Base-by-base conservation (phyloP, 805 yeast species). In the Saturnispora besseyi region DNA sequence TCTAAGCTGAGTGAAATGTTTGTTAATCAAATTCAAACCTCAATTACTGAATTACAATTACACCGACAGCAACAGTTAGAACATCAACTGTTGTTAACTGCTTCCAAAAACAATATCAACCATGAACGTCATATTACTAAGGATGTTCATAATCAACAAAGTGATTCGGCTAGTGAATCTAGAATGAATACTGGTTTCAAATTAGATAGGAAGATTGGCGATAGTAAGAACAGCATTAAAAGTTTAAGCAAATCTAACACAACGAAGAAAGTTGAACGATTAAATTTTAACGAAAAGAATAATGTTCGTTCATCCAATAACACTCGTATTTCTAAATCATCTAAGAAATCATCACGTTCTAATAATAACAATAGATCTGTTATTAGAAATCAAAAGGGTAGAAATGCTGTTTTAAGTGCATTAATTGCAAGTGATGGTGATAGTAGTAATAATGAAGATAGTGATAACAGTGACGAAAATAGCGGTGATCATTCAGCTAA, bases 1-100 rank as follows among this genome's bases (percentile, higher is more conserved):
- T 21, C n/a, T 18, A 46, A 46, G 26, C 15, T 46, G 34, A 46
- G 44, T n/a, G 44, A 41, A 7, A 15, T 40, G n/a, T 24, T 46
- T 12, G 31, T 34, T 7, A 24, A 12, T 12, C 43, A 46, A 12
- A 22, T 34, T 4, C 44, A 46, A 41, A 8, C 40, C 7, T 8
- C 24, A 3, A 45, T 29, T 13, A 13, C 36, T 11, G 48, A 36
- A 34, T n/a, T 29, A 11, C 43, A 38, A 36, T 28, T 34, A 11
- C 47, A 45, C n/a, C 32, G 24, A 36, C 31, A 31, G 28, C 41
- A 26, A 28, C 47, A 45, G 11, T 13, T 32, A 34, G 32, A 45
- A 7, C 22, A 26, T 18, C 34, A 45, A 36, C 7, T 36, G 21
- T 10, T 36, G 18, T 10, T 36, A 12, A 18, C 18, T 12, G 40